A percentile compares a stretch with the other conserved stretches of the same genome.
These are phyloP conservation scores for Medicago ruthenica DNA, from an alignment of 306 rosid genomes.

Conservation along the genomic window DNA sequence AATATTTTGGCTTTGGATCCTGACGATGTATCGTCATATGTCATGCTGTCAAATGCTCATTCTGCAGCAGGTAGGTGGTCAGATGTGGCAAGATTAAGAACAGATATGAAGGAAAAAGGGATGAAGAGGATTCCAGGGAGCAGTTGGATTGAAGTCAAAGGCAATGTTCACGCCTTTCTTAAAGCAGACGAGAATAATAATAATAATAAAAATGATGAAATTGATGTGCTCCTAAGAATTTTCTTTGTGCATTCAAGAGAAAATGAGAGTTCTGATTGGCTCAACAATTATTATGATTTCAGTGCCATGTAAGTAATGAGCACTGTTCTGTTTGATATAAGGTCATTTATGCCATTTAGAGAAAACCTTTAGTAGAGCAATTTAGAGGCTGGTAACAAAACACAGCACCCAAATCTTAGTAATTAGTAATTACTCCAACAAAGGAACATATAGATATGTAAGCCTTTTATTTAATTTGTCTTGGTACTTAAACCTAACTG, in stretches of 20 bases:
- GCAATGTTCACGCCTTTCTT: slow-evolving; percentile 68
- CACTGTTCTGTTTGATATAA: slow-evolving; percentile 6
- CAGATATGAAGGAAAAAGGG: slow-evolving; percentile 82
- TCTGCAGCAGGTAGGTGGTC: slow-evolving; percentile 91
- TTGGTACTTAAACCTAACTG: not conserved
- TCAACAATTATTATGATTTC: slow-evolving; percentile 42
- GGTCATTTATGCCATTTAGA: not conserved
- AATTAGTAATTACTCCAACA: not conserved
- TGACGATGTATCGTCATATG: slow-evolving; percentile 78
- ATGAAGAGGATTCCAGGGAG: slow-evolving; percentile 87
- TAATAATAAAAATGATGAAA: slow-evolving; percentile 63
- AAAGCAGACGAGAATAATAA: slow-evolving; percentile 62
- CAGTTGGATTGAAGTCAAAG: slow-evolving; percentile 86
- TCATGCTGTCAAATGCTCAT: slow-evolving; percentile 88
- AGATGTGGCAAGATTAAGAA: slow-evolving; percentile 60
- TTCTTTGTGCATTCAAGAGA: slow-evolving; percentile 56
- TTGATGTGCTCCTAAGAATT: slow-evolving; percentile 48
- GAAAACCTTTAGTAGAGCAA: not conserved
- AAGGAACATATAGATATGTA: not conserved
- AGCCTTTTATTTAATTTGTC: too few species aligned
- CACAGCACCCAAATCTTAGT: too few species aligned
- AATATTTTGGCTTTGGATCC: slow-evolving; percentile 80
- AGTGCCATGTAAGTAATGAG: slow-evolving; percentile 26
- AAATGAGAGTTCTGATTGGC: slow-evolving; percentile 50
- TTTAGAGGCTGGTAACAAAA: too few species aligned